These are phyloP conservation scores for Neltuma alba DNA, from an alignment of 306 rosid genomes.

Conservation along the genomic window DNA sequence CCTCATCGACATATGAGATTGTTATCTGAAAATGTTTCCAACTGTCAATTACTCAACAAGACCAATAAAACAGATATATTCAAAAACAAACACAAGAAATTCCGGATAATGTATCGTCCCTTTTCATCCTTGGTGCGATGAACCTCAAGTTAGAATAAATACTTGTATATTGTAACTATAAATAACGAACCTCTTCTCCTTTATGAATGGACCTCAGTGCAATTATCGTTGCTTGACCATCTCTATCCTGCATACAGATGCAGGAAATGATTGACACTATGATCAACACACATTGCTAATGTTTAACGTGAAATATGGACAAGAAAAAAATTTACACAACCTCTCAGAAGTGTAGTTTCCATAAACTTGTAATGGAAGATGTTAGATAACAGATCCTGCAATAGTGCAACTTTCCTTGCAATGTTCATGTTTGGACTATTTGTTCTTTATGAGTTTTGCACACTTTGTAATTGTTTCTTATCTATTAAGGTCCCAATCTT, in stretches of 20 bases:
- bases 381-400: neutral
- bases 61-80: neutral
- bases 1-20: constrained; percentile 89
- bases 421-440: neutral
- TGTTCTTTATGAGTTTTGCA: neutral
- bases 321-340: neutral
- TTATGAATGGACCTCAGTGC: constrained; percentile 61
- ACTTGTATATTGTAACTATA: neutral
- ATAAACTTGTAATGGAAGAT: neutral
- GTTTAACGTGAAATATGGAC: neutral
- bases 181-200: constrained; percentile 78
- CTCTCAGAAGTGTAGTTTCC: neutral
- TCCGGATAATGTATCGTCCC: neutral
- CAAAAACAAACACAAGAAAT: neutral
- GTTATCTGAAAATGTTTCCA: constrained; percentile 68
- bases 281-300: neutral
- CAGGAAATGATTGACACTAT: constrained; percentile 1
- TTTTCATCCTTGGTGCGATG: constrained; percentile 14
- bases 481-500: neutral
- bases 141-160: constrained; percentile 10
- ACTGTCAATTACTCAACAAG: constrained; percentile 28
- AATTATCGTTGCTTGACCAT: constrained; percentile 90
- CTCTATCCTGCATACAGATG: constrained; percentile 70
- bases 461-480: neutral
- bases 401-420: neutral